These are phyloP conservation scores for Blastocystis sp. DNA, from an alignment of 352 stramenopile species.

Conservation along the genomic window DNA sequence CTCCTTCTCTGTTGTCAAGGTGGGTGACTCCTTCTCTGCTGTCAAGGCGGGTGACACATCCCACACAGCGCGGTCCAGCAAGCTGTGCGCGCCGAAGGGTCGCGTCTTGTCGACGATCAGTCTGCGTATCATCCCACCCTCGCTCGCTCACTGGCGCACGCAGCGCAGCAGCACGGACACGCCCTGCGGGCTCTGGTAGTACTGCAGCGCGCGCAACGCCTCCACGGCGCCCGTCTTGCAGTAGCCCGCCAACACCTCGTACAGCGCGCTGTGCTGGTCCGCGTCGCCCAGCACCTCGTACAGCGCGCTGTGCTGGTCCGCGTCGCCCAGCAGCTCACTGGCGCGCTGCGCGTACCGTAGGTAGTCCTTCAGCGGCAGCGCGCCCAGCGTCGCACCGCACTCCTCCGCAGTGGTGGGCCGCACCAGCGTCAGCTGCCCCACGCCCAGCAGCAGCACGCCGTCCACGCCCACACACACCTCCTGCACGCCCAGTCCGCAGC, in stretches of 20 bases:
- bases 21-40: too few species aligned
- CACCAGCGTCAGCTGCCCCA: neutral
- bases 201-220: neutral
- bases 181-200: neutral
- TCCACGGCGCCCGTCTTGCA: neutral
- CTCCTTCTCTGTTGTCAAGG: too few species aligned
- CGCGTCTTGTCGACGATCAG: neutral
- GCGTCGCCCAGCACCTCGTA: neutral
- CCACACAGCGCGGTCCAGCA: too few species aligned
- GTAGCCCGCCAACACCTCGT: neutral
- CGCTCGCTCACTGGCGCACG: neutral
- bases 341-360: neutral
- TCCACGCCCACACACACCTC: neutral
- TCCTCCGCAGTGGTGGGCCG: neutral
- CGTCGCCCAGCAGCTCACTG: neutral
- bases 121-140: neutral
- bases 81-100: neutral
- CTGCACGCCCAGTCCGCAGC: neutral
- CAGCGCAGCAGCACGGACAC: neutral
- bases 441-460: neutral
- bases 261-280: too few species aligned
- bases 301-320: neutral
- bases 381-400: neutral
- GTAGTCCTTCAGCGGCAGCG: neutral
- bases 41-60: too few species aligned